Conservation (phyloP, 768 basidiomycete species). For the Kwoniella sp. region DNA sequence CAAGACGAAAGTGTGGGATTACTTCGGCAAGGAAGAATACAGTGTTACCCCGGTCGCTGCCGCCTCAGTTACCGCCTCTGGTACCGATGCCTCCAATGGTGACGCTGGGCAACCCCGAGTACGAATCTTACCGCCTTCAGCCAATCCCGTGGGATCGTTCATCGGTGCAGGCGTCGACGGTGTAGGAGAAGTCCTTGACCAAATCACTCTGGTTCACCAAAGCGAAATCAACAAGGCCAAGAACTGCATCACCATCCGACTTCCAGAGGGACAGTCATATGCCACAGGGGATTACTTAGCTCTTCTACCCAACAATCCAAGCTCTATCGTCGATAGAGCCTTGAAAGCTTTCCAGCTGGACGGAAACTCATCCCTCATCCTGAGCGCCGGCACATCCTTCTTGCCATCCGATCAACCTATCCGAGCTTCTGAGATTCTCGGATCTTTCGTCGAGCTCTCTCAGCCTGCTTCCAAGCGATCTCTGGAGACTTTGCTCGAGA, state of each 20-base stretch:
- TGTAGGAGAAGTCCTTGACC: not conserved
- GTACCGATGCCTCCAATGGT: too few species aligned
- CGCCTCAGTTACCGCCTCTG: not conserved
- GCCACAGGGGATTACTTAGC: constrained; percentile 61
- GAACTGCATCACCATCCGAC: constrained; percentile 19
- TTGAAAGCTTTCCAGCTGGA: constrained; percentile 26
- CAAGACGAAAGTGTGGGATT: not conserved
- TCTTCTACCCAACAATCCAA: constrained; percentile 51
- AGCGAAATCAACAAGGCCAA: constrained; percentile 16
- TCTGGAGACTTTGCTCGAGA: constrained; percentile 54
- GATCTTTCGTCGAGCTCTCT: constrained; percentile 61
- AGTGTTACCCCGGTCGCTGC: too few species aligned
- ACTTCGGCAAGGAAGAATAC: not conserved
- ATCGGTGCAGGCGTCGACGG: not conserved
- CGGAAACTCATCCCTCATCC: constrained; percentile 43
- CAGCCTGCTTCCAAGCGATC: constrained; percentile 61
- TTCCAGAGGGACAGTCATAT: constrained; percentile 46
- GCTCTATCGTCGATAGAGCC: constrained; percentile 23
- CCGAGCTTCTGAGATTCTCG: constrained; percentile 56
- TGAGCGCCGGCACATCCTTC: constrained; percentile 56
- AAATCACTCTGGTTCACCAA: not conserved
- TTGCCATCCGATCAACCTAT: constrained; percentile 58
- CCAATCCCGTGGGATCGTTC: not conserved
- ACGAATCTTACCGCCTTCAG: not conserved
- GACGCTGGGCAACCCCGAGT: not conserved